A percentile compares a stretch with the other conserved stretches of the same genome.
Conservation (phyloP, 345 rosid species). For the thale cress (Arabidopsis thaliana) region TAIR10.1 NC_003075.7:8257501-8258000, state of each 20-base stretch:
- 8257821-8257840: constrained; percentile 89
- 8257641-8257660: constrained; percentile 99
- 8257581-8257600: constrained; percentile 18
- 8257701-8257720: constrained; percentile 87
- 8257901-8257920: constrained; percentile 91
- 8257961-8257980: constrained; percentile 11
- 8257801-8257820: constrained; percentile 58
- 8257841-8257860: constrained; percentile 96
- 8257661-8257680: constrained; percentile 97
- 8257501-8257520: constrained; percentile 27
- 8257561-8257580: constrained; percentile 6
- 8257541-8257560: constrained; percentile 14
- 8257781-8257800: constrained; percentile 13
- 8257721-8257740: constrained; percentile 73
- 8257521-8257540: constrained; percentile 14
- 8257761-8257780: background rate
- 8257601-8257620: constrained; percentile 66
- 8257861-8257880: constrained; percentile 88
- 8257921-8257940: constrained; percentile 95
- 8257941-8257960: constrained; percentile 99
- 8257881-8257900: constrained; percentile 89
- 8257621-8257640: constrained; percentile 97
- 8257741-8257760: constrained; percentile 34
- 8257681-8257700: constrained; percentile 83
- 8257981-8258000: constrained; percentile 1